Percentiles rank a stretch among this genome's conserved stretches.
phyloP scores from a whole-genome alignment of 1,139 yeast genomes.

The Scheffersomyces lignicola region DNA sequence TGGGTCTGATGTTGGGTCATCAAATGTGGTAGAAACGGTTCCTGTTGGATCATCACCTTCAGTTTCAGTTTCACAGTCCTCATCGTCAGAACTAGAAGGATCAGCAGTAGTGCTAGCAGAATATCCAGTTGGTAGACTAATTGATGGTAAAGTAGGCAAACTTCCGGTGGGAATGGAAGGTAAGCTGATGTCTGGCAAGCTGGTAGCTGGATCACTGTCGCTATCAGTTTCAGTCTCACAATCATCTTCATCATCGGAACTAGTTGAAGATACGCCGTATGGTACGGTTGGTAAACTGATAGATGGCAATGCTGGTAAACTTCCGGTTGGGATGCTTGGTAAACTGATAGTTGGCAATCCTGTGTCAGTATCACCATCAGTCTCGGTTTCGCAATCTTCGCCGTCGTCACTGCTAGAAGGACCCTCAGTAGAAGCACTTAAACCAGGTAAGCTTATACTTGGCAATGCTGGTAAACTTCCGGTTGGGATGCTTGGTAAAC shows the following conservation, averaged over 20 bases:
- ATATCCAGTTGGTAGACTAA: background rate
- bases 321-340: background rate
- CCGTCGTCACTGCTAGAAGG: constrained; percentile 11
- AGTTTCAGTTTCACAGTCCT: constrained; percentile 13
- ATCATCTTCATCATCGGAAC: constrained; percentile 5
- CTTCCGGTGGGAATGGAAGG: constrained; percentile 5
- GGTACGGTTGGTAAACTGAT: constrained; percentile 2
- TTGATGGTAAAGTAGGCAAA: background rate
- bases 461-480: constrained; percentile 1
- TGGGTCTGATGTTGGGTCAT: constrained; percentile 5
- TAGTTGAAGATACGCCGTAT: background rate
- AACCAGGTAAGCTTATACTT: background rate
- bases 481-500: constrained; percentile 1
- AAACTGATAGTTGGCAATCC: constrained; percentile 2
- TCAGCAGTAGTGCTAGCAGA: background rate
- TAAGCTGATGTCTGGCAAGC: too few species aligned
- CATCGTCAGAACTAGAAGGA: constrained; percentile 9
- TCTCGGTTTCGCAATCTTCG: constrained; percentile 12
- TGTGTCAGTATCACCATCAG: constrained; percentile 4
- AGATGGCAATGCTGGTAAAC: background rate
- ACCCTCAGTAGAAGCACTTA: constrained; percentile 1
- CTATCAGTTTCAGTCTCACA: constrained; percentile 6
- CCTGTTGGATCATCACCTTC: constrained; percentile 10
- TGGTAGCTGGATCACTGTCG: constrained; percentile 8
- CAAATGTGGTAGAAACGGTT: constrained; percentile 8